Conservation (phyloP, 352 stramenopile species). For the Globisporangium splendens region DNA sequence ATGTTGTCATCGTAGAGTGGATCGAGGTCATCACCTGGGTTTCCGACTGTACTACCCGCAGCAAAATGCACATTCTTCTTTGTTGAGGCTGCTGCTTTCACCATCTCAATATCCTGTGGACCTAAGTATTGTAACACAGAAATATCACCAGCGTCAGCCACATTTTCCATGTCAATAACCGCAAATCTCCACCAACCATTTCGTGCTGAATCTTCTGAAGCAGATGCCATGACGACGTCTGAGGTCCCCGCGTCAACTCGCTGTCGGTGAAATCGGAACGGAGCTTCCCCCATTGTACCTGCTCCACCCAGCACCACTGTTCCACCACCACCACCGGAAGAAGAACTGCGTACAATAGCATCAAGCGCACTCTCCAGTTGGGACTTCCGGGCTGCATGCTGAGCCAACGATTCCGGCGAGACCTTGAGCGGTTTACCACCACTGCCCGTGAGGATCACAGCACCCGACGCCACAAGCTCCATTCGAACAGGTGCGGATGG, state of each 20-base stretch:
- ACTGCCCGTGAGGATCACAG: constrained; percentile 13
- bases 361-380: constrained; percentile 52
- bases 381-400: constrained; percentile 30
- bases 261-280: constrained; percentile 29
- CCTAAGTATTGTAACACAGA: too few species aligned
- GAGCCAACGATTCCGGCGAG: constrained; percentile 29
- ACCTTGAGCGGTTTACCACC: constrained; percentile 34
- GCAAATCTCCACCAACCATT: too few species aligned
- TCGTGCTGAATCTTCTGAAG: too few species aligned
- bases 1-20: constrained; percentile 60
- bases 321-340: too few species aligned
- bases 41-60: constrained; percentile 12
- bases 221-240: constrained; percentile 17
- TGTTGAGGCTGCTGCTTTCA: constrained; percentile 18
- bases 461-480: constrained; percentile 12
- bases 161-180: too few species aligned
- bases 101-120: neutral
- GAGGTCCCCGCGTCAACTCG: neutral
- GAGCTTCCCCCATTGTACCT: constrained; percentile 22
- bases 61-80: constrained; percentile 26
- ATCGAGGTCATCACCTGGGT: constrained; percentile 28
- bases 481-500: constrained; percentile 4
- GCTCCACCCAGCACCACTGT: neutral
- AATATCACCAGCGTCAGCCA: too few species aligned
- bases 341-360: constrained; percentile 1